These are phyloP conservation scores for Apiotrichum sp. DNA, from an alignment of 1,284 basidiomycete species.

Conservation along the genomic window DNA sequence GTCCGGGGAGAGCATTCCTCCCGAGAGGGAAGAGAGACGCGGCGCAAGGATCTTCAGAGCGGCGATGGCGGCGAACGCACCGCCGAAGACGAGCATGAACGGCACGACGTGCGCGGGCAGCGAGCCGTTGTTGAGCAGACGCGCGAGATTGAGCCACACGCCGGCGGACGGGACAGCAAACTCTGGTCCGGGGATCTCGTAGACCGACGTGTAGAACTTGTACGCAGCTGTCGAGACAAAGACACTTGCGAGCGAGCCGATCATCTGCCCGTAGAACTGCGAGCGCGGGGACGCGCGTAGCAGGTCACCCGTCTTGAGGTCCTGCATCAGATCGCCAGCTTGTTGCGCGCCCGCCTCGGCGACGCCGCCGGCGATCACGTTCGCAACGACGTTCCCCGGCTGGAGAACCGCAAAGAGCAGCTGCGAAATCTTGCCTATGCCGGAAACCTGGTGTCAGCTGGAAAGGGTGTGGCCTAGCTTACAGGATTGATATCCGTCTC, in stretches of 20 bases:
- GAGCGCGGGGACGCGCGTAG: constrained; percentile 78
- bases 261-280: constrained; percentile 81
- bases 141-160: constrained; percentile 71
- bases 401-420: constrained; percentile 90
- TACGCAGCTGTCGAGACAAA: constrained; percentile 83
- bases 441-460: constrained; percentile 55
- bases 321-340: constrained; percentile 98
- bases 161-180: constrained; percentile 93
- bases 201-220: constrained; percentile 77
- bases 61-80: constrained; percentile 63
- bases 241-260: constrained; percentile 80
- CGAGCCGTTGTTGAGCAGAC: constrained; percentile 72
- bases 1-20: constrained; percentile 45
- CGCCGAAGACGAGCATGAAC: constrained; percentile 75
- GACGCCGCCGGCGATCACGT: constrained; percentile 92
- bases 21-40: neutral
- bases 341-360: constrained; percentile 94
- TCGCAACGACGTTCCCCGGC: constrained; percentile 89
- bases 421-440: constrained; percentile 90
- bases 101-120: constrained; percentile 68
- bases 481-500: constrained; percentile 89
- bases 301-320: constrained; percentile 90
- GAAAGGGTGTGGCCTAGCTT: constrained; percentile 1
- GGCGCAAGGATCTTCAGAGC: neutral
- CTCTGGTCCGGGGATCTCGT: constrained; percentile 67